phyloP scores from a whole-genome alignment of 305 asterid species.

The Lippia alba region DNA sequence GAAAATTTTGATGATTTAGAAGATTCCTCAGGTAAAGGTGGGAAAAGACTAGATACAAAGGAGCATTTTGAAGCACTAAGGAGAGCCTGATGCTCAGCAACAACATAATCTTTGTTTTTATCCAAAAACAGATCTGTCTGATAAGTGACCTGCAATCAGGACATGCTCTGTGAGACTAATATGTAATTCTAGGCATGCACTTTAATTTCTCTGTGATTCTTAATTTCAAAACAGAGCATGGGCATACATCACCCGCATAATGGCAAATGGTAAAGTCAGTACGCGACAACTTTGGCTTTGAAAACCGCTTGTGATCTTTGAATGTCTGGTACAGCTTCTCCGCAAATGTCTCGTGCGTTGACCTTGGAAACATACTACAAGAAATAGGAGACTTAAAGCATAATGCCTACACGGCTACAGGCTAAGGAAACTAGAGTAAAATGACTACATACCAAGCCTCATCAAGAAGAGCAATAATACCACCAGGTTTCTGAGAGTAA shows the following conservation, averaged over 20 bases:
- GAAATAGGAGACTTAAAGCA: constrained; percentile 4
- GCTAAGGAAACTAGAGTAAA: constrained; percentile 1
- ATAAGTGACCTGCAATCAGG: constrained; percentile 77
- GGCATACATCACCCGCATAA: constrained; percentile 96
- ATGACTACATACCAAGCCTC: constrained; percentile 57
- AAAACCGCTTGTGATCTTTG: constrained; percentile 86
- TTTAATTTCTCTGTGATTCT: constrained; percentile 19
- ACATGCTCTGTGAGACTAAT: constrained; percentile 40
- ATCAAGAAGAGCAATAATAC: constrained; percentile 64
- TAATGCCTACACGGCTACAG: constrained; percentile 1
- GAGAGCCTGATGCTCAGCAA: constrained; percentile 91
- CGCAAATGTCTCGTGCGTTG: constrained; percentile 88
- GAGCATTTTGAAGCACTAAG: constrained; percentile 78
- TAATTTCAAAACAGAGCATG: constrained; percentile 25
- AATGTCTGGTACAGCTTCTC: constrained; percentile 89
- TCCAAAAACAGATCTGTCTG: constrained; percentile 87
- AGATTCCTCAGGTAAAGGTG: constrained; percentile 81
- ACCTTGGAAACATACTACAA: constrained; percentile 94
- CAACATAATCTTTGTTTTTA: constrained; percentile 92
- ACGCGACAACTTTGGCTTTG: constrained; percentile 88
- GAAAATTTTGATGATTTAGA: constrained; percentile 86
- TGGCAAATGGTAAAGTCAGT: constrained; percentile 88
- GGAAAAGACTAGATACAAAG: constrained; percentile 82
- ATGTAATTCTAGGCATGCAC: constrained; percentile 23
- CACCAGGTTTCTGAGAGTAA: constrained; percentile 62